phyloP scores from a whole-genome alignment of 768 basidiomycete genomes.

The Boletus huronensis region DNA sequence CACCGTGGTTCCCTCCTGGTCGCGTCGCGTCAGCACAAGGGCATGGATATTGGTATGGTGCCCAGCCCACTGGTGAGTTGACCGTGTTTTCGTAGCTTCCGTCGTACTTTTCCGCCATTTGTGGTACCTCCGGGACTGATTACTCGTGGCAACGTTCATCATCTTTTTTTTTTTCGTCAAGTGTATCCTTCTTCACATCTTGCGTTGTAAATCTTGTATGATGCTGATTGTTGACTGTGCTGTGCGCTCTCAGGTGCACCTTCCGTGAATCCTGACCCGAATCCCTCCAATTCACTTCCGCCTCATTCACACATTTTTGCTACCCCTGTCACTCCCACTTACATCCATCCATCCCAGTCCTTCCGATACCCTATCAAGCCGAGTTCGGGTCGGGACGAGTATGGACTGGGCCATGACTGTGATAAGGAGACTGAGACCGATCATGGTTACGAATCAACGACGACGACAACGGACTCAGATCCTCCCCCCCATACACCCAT shows the following conservation, averaged over 20 bases:
- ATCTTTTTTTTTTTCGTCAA: not conserved
- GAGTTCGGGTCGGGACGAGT: conserved; percentile 1
- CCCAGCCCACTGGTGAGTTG: conserved; percentile 20
- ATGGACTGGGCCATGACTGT: conserved; percentile 4
- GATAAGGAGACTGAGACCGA: conserved; percentile 25
- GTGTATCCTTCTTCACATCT: not conserved
- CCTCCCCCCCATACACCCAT: conserved; percentile 27
- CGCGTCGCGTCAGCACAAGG: conserved; percentile 11
- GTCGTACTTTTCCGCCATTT: not conserved
- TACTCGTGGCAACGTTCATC: not conserved
- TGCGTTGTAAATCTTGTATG: not conserved
- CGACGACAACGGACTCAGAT: conserved; percentile 27
- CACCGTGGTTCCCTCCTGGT: conserved; percentile 15
- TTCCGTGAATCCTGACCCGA: conserved; percentile 9
- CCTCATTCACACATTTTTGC: conserved; percentile 5
- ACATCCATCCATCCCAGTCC: not conserved
- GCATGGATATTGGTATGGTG: conserved; percentile 22
- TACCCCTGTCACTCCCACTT: not conserved
- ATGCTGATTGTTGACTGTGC: conserved; percentile 10
- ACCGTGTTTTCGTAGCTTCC: not conserved
- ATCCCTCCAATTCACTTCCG: not conserved
- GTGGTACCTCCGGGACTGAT: not conserved
- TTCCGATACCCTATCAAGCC: conserved; percentile 2
- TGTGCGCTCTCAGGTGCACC: conserved; percentile 14
- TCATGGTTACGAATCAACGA: conserved; percentile 26